phyloP scores from a whole-genome alignment of 331 rosid species.

The Quercus lobata region DNA sequence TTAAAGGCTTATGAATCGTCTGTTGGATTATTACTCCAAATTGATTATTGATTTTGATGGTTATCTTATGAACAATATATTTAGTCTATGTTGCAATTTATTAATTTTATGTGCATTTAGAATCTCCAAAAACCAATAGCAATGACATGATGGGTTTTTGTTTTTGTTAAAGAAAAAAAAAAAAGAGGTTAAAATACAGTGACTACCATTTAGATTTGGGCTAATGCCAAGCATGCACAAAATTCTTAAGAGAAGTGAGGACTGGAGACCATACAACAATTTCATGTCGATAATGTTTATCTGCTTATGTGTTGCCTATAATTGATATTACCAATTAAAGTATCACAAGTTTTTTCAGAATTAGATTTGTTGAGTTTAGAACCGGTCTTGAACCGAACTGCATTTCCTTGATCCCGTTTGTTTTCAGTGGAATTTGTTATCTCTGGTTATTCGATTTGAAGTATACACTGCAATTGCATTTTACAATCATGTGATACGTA shows the following conservation, averaged over 20 bases:
- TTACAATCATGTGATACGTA: background rate
- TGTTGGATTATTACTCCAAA: too few relatives aligned
- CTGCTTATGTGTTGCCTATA: background rate
- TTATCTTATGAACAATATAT: too few relatives aligned
- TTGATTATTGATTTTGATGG: too few relatives aligned
- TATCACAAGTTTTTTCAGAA: background rate
- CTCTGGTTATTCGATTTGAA: background rate
- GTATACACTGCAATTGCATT: background rate
- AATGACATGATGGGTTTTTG: too few relatives aligned
- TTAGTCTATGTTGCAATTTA: too few relatives aligned
- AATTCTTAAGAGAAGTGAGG: background rate
- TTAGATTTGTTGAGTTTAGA: too few relatives aligned
- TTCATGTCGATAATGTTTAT: background rate
- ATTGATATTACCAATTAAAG: background rate
- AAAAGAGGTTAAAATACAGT: too few relatives aligned
- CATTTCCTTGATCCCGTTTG: background rate
- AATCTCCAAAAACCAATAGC: too few relatives aligned
- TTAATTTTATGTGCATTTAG: too few relatives aligned
- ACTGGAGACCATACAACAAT: background rate
- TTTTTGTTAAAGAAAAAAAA: too few relatives aligned
- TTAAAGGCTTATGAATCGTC: too few relatives aligned
- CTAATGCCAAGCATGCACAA: background rate
- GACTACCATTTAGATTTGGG: too few relatives aligned
- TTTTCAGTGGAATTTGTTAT: background rate
- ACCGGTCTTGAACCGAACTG: background rate